These are phyloP conservation scores for Cystoisospora suis DNA, from an alignment of 169 alveolate genomes.

Conservation along the genomic window DNA sequence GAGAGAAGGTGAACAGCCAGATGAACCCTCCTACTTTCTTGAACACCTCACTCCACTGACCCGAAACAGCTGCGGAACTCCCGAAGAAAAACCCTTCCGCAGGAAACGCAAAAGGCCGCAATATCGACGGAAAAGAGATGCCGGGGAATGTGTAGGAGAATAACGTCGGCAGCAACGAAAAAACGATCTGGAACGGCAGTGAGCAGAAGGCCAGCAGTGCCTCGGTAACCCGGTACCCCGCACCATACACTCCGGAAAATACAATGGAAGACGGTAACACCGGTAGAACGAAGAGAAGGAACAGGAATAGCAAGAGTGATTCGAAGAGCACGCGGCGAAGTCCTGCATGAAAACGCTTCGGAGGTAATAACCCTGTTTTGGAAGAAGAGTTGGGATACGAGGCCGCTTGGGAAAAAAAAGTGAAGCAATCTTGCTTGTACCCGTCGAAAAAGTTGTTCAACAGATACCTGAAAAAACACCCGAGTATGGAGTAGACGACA, in stretches of 20 bases:
- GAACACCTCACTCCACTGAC: not conserved
- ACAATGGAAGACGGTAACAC: not conserved
- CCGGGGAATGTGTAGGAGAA: not conserved
- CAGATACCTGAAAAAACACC: conserved; percentile 52
- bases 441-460: conserved; percentile 70
- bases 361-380: not conserved
- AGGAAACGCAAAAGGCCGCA: not conserved
- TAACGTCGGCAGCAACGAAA: not conserved
- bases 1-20: not conserved
- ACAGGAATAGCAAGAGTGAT: not conserved
- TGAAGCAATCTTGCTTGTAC: conserved; percentile 65
- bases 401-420: conserved; percentile 23
- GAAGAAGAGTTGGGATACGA: not conserved
- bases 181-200: not conserved
- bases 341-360: not conserved
- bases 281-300: not conserved
- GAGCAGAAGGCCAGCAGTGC: not conserved
- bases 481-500: too few species aligned
- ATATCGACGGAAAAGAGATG: not conserved
- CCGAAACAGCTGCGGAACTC: not conserved
- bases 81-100: not conserved
- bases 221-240: conserved; percentile 16
- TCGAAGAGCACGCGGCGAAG: conserved; percentile 6
- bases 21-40: not conserved
- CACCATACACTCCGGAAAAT: not conserved